Evolutionary conservation across 192 early-diverging fungal genomes (phyloP).

Genomic region (Podila horticola): DNA sequence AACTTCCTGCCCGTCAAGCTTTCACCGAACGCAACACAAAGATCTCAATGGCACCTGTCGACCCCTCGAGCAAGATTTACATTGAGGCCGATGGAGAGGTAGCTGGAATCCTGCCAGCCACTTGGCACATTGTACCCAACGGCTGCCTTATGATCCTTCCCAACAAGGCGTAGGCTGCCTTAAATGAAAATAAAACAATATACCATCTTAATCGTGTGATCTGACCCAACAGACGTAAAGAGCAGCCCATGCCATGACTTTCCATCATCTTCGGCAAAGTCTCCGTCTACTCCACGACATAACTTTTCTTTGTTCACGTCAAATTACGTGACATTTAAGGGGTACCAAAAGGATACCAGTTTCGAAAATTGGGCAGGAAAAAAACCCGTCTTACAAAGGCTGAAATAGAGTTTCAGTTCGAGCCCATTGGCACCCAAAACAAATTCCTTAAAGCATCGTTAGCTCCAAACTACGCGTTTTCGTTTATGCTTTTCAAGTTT

Average conservation of each 20-base stretch:
- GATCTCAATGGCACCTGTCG: conserved; percentile 28
- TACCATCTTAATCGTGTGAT: not conserved
- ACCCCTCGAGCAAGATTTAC: conserved; percentile 16
- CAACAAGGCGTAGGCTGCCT: not conserved
- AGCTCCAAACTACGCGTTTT: not conserved
- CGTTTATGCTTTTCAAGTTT: not conserved
- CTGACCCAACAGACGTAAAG: too few species aligned
- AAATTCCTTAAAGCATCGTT: too few species aligned
- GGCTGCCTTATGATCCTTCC: conserved; percentile 38
- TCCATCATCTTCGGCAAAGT: too few species aligned
- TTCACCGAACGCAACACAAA: conserved; percentile 21
- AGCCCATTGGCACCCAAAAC: too few species aligned
- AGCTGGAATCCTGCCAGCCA: conserved; percentile 37
- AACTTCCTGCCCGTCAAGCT: conserved; percentile 22
- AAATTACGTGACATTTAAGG: too few species aligned
- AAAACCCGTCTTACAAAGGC: too few species aligned
- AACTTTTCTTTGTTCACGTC: too few species aligned
- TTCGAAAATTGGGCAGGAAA: too few species aligned
- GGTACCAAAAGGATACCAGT: too few species aligned
- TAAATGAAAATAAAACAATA: not conserved
- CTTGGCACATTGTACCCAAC: conserved; percentile 25
- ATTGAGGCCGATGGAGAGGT: conserved; percentile 44
- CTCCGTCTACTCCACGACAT: too few species aligned
- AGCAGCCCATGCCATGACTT: too few species aligned
- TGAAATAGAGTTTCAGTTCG: too few species aligned